A percentile compares a stretch with the other conserved stretches of the same genome.
These are phyloP conservation scores for Yarrowia galli DNA, from an alignment of 1,139 yeast genomes.

Conservation along the genomic window DNA sequence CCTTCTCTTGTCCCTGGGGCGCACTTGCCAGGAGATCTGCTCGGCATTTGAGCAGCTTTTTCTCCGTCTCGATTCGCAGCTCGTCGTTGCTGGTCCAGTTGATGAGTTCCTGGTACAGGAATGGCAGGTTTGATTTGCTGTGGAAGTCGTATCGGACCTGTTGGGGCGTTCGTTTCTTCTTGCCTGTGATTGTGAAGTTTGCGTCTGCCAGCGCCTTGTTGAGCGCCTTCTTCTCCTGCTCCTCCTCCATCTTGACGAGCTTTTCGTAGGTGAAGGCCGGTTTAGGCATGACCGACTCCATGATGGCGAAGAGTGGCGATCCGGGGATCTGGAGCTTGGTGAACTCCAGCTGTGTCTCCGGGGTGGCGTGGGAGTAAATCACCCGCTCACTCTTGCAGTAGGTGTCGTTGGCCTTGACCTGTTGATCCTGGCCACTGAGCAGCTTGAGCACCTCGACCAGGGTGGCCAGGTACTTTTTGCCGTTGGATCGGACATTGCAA, in stretches of 20 bases:
- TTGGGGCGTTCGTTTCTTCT: conserved; percentile 49
- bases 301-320: conserved; percentile 61
- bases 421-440: conserved; percentile 46
- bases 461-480: conserved; percentile 52
- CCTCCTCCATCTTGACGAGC: conserved; percentile 58
- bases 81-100: conserved; percentile 64
- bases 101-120: conserved; percentile 52
- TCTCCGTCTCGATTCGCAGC: conserved; percentile 63
- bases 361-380: conserved; percentile 41
- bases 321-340: conserved; percentile 58
- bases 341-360: conserved; percentile 40
- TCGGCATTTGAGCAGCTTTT: conserved; percentile 59
- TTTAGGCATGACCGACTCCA: conserved; percentile 61
- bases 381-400: conserved; percentile 42
- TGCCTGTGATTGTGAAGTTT: conserved; percentile 45
- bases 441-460: conserved; percentile 47
- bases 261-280: conserved; percentile 60
- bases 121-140: conserved; percentile 50
- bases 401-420: conserved; percentile 44
- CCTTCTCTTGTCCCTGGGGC: conserved; percentile 52
- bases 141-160: conserved; percentile 60
- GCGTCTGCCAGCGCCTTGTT: conserved; percentile 47
- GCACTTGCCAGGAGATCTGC: conserved; percentile 47
- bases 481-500: conserved; percentile 58
- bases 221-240: conserved; percentile 53